Percentiles rank a stretch among this genome's conserved stretches.
phyloP scores from a whole-genome alignment of 495 filamentous ascomycete species.

The Saxophila tyrrhenica region DNA sequence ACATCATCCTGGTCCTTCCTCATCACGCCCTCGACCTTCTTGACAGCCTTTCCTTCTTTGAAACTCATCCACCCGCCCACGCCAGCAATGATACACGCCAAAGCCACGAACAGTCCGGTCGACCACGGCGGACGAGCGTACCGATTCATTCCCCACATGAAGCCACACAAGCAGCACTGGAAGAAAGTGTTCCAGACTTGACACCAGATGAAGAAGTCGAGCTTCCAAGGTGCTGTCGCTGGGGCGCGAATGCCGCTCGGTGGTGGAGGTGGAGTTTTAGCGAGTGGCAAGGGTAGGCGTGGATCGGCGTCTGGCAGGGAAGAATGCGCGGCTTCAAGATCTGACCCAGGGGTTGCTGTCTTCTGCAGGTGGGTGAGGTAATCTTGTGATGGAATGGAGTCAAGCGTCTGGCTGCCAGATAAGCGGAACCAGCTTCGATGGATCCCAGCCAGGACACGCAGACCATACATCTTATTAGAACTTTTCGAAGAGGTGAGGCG shows the following conservation, averaged over 20 bases:
- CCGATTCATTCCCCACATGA: conserved; percentile 73
- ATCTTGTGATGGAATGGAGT: background rate
- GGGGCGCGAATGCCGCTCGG: conserved; percentile 54
- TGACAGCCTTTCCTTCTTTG: conserved; percentile 50
- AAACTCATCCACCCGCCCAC: conserved; percentile 59
- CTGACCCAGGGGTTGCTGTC: background rate
- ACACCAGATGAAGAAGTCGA: conserved; percentile 67
- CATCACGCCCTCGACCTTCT: conserved; percentile 52
- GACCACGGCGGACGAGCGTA: conserved; percentile 59
- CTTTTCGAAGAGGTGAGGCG: conserved; percentile 31
- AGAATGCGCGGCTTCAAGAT: conserved; percentile 29
- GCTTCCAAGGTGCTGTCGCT: conserved; percentile 58
- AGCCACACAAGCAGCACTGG: conserved; percentile 54
- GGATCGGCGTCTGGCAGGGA: conserved; percentile 30
- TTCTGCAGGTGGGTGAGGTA: background rate
- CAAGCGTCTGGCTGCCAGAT: background rate
- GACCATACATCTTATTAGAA: conserved; percentile 37
- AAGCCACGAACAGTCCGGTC: conserved; percentile 60
- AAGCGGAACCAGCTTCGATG: conserved; percentile 63
- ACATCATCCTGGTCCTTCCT: background rate
- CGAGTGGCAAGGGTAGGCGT: conserved; percentile 44
- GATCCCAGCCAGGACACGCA: conserved; percentile 52
- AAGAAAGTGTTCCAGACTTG: conserved; percentile 68
- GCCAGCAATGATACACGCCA: conserved; percentile 57
- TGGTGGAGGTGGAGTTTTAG: conserved; percentile 43